Evolutionary conservation across 139 green algal species (phyloP), one percentile per base, ranked within the genome.

Genomic region (Picochlorum sp.): DNA sequence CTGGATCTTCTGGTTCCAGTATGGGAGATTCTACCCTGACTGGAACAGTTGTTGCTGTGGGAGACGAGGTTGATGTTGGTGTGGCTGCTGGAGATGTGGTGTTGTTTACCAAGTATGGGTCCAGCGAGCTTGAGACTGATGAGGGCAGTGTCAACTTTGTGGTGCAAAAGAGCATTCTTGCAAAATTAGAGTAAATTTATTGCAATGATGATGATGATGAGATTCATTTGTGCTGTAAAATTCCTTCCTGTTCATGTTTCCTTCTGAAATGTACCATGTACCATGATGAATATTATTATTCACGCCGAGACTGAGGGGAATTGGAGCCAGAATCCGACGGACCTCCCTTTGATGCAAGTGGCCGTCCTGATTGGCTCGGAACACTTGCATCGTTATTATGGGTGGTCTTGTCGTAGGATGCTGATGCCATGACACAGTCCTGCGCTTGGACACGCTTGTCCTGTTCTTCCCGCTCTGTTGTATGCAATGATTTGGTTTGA

Each of bases 41-140:
- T 44, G 60, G 60, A 23, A 66, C 60, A 13, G 20, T 66, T 41
- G 15, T 66, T 20, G 24, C 60, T 16, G 38, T 69, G 6, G 64
- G 64, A 8, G 62, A 69, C 4, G 51, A 65, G 10, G 30, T 57
- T 16, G 50, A 63, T 26, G 16, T 79, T 9, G 76, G 64, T 21
- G 62, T 85, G 26, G 69, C 64, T 14, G 65, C 50, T 16, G 78
- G 78, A 47, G 73, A 80, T 66, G 69, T 45, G 18, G 72, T 85
- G 6, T 45, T 85, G 16, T 85, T 79, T 66, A 68, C 38, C 52
- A 85, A 83, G 69, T 83, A 83, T 67, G 75, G 71, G 41, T 72
- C 75, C 28, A 61, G 37, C 21, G 76, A 83, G 31, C 49, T 85
- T 21, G 70, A 78, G 66, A 49, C 72, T 13, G 47, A 71, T 9